Evolutionary conservation across 2,329 filamentous ascomycete genomes (phyloP), one percentile per base, ranked within the genome.

Genomic region (Dothideomycetidae sp.): DNA sequence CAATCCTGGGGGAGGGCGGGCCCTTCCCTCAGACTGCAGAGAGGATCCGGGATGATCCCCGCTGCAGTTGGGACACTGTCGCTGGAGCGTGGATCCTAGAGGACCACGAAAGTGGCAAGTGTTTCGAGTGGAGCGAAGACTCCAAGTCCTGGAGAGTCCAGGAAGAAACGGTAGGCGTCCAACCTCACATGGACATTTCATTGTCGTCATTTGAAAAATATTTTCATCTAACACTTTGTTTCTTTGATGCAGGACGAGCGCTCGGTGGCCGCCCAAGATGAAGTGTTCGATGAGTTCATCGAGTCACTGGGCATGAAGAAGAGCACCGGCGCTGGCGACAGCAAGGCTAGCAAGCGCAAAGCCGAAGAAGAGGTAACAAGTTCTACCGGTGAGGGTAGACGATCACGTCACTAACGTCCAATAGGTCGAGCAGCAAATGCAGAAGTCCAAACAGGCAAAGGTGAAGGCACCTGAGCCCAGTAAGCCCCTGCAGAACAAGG

Each of bases 11-110:
- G n/a, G n/a, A n/a, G n/a, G n/a, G n/a, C n/a, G n/a, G 14, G 29
- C 3, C 51, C 37, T 72, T 73, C 43, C 70, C 70, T 12, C 56
- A 56, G 40, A 60, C 82, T 40, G 67, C 71, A 10, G 67, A 71
- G 40, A 70, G 80, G 33, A 92, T 93, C 54, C 76, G 79, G 50
- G 63, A 63, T 41, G 85, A 93, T 54, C 71, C 81, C 17, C 80
- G 86, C 48, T 81, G 93, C 52, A 88, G 83, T 4, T 93, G 79
- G 62, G 88, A 82, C n/a, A 81, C 73, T 54, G 67, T 83, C 43
- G 79, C 88, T 58, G 7, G 21, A 26, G 88, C 84, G 54, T 88
- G 78, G 62, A 73, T 90, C 37, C 74, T 90, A 5, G 85, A 93
- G 21, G 21, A 26, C 44, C 79, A 82, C 40, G 81, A 85, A 33